Percentiles rank a stretch among this genome's conserved stretches.
Conservation (phyloP, 371 early-diverging fungal species). For the Entomophthora muscae region DNA sequence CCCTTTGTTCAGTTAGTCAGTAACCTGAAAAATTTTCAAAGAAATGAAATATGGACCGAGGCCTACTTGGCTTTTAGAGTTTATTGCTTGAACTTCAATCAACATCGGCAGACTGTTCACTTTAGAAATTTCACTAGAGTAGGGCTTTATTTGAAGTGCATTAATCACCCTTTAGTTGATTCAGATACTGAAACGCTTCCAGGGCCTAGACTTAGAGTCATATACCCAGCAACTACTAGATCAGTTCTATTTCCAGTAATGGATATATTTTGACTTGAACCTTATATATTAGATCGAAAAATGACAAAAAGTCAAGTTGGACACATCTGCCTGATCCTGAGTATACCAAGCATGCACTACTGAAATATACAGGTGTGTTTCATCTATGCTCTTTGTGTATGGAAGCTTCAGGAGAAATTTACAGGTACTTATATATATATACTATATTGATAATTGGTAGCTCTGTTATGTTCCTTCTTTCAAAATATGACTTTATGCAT, state of each 20-base stretch:
- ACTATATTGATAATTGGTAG: not conserved
- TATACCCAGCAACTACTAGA: not conserved
- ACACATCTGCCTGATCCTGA: not conserved
- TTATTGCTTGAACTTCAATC: not conserved
- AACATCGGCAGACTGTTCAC: not conserved
- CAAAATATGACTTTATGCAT: not conserved
- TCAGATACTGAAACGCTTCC: not conserved
- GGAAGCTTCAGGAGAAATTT: not conserved
- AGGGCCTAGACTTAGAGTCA: not conserved
- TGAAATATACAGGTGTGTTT: not conserved
- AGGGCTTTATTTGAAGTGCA: not conserved
- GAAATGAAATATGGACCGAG: not conserved
- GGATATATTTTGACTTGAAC: not conserved
- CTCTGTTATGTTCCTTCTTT: not conserved
- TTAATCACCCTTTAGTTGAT: not conserved
- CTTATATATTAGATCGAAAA: not conserved
- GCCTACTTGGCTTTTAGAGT: not conserved
- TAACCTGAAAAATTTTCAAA: not conserved
- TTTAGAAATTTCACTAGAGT: not conserved
- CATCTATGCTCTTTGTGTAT: not conserved
- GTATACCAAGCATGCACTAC: not conserved
- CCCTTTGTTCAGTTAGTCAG: not conserved
- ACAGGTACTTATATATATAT: not conserved
- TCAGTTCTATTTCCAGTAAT: not conserved
- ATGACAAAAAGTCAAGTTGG: not conserved